Base-by-base conservation (phyloP, 805 yeast species). In the Priceomyces medius region DNA sequence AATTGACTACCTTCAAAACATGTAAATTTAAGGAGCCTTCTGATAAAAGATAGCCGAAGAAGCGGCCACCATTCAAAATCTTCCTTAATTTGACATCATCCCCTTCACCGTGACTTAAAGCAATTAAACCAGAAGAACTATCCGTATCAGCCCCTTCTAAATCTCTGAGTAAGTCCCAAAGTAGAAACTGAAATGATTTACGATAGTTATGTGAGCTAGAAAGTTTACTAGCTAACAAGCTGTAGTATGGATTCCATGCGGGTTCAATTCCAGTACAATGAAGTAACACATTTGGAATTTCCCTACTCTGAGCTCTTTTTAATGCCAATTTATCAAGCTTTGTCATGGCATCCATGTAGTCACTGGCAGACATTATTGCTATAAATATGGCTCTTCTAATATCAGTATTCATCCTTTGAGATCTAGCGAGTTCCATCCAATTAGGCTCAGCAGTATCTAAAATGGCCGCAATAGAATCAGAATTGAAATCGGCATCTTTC, bases 321-420 rank as follows among this genome's bases (percentile, higher is more conserved):
- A 93, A 70, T 20, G 81, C 76, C 39, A 93, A 62, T 55, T 89
- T 90, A 55, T 88, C 95, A 26, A 93, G 54, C 47, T 89, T 85
- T 13, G 85, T 79, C 50, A 81, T 81, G 0, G 97, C 95, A 62
- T 93, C 97, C 56, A 88, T 71, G 54, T 79, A 93, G 61, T 93
- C 99, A 49, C 83, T 84, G 3, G 97, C 93, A 2, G 97, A 89
- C 97, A 95, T 90, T 7, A 93, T 81, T 27, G 96, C 88, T 18
- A 95, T 81, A 55, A 93, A 93, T 13, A 93, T 84, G 1, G 98
- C 97, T 41, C 97, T 76, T 64, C 99, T 82, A 26, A 93, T 77
- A 58, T 90, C 97, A 0, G 98, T 91, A 61, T 95, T 93, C 95
- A 93, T 90, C 48, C 98, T 69, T 56, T 90, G 96, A 29, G 80